phyloP scores from a whole-genome alignment of 108 stramenopile species.

The Skeletonema costatum region DNA sequence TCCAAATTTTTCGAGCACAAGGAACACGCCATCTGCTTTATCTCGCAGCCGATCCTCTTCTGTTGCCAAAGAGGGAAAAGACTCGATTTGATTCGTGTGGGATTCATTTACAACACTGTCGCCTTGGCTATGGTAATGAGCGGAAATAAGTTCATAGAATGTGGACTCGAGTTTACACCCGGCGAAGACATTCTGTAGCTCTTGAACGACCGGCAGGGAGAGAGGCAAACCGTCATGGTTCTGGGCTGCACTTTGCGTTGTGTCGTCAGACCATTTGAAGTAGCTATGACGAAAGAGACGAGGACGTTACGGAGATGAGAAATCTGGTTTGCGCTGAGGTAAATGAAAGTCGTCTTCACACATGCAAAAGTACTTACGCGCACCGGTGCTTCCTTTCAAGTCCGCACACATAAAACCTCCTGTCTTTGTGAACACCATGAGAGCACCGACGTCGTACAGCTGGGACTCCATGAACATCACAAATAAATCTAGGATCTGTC shows the following conservation, averaged over 20 bases:
- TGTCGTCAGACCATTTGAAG: conserved; percentile 5
- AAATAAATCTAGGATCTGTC: conserved; percentile 65
- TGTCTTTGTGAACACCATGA: conserved; percentile 70
- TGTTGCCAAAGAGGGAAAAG: conserved; percentile 21
- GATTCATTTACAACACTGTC: not conserved
- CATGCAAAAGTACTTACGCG: conserved; percentile 61
- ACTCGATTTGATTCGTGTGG: not conserved
- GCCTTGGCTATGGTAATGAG: conserved; percentile 30
- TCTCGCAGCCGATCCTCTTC: conserved; percentile 24
- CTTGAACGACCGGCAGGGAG: conserved; percentile 21
- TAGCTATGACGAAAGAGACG: not conserved
- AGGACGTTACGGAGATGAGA: not conserved
- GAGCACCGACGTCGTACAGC: conserved; percentile 73
- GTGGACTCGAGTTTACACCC: conserved; percentile 16
- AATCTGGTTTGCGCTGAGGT: not conserved
- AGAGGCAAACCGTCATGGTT: not conserved
- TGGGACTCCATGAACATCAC: conserved; percentile 68
- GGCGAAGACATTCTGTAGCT: conserved; percentile 27
- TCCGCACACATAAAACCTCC: conserved; percentile 87
- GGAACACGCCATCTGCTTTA: conserved; percentile 13
- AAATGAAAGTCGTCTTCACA: not conserved
- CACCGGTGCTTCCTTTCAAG: conserved; percentile 68
- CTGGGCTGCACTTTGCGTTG: not conserved
- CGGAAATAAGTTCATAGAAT: conserved; percentile 23
- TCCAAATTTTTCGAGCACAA: conserved; percentile 20